These are phyloP conservation scores for Penicillium nordicum DNA, from an alignment of 2,329 filamentous ascomycete species.

Conservation along the genomic window DNA sequence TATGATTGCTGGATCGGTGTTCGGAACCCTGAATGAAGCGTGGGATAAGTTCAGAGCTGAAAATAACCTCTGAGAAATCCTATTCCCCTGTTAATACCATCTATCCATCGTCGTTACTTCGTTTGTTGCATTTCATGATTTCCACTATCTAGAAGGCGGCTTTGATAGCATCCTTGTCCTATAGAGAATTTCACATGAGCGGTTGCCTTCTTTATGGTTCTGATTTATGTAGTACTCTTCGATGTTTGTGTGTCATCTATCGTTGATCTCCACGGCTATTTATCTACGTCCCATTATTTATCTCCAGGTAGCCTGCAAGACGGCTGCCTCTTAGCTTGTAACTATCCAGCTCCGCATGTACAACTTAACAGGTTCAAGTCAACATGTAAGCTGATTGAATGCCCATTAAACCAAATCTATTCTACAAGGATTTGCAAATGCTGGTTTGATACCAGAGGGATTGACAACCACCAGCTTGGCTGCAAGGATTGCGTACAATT, in stretches of 20 bases:
- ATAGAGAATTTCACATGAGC: not conserved
- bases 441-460: not conserved
- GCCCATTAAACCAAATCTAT: not conserved
- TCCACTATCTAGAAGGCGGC: not conserved
- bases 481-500: not conserved
- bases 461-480: not conserved
- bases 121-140: not conserved
- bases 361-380: not conserved
- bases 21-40: conserved; percentile 63
- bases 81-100: conserved; percentile 6
- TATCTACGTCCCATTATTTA: not conserved
- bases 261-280: not conserved
- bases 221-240: not conserved
- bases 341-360: not conserved
- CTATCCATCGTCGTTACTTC: not conserved
- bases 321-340: not conserved
- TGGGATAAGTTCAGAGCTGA: conserved; percentile 67
- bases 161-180: conserved; percentile 1
- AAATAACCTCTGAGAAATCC: conserved; percentile 50
- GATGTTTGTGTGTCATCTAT: too few species aligned
- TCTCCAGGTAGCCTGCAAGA: not conserved
- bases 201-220: not conserved
- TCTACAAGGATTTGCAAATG: not conserved
- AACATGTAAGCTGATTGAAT: not conserved
- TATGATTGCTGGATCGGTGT: conserved; percentile 65